Base-by-base conservation (phyloP, 2,329 filamentous ascomycete species). In the Xylaria arbuscula region DNA sequence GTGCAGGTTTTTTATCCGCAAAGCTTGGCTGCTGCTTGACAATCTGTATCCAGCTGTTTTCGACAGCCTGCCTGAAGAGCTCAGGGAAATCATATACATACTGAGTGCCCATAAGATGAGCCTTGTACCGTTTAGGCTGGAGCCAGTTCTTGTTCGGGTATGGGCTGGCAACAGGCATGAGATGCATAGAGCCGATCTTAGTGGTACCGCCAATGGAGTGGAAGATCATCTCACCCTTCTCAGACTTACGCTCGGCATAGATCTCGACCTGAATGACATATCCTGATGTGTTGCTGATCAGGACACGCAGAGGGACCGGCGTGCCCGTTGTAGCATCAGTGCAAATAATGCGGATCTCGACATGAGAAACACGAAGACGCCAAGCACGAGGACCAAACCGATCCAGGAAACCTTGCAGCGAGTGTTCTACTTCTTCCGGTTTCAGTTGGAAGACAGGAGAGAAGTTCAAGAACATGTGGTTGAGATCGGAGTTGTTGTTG, bases 401-500 rank as follows among this genome's bases (percentile, higher is more conserved):
- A 77, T 98, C 96, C 74, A 99, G 85, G 89, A 99, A 99, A 64
- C 94, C 94, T 78, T 92, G 93, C 28, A 99, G 89, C 36, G 93
- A 95, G 81, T 97, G 89, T 83, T 98, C 94, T 17, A 99, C 93
- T 83, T 98, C 93, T 68, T 89, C 84, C 3, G 96, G 94, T 77
- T 93, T 87, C 57, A 99, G 89, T 79, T 94, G 93, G 90, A 99
- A 98, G 67, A 98, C 93, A 10, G 94, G 93, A 0, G 93, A 96
- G 85, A 99, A 99, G 88, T 99, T 98, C 87, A 99, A 96, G 86
- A 99, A 99, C 87, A 99, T 96, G 84, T 99, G 96, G 87, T 99
- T 99, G 79, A 99, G 88, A 86, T 99, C 96, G 60, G 96, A 97
- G 85, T 97, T 97, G 85, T 98, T 98, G 87, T 97, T 98, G 78